These are phyloP conservation scores for Podaxis mareebaensis DNA, from an alignment of 768 basidiomycete genomes.

Conservation along the genomic window DNA sequence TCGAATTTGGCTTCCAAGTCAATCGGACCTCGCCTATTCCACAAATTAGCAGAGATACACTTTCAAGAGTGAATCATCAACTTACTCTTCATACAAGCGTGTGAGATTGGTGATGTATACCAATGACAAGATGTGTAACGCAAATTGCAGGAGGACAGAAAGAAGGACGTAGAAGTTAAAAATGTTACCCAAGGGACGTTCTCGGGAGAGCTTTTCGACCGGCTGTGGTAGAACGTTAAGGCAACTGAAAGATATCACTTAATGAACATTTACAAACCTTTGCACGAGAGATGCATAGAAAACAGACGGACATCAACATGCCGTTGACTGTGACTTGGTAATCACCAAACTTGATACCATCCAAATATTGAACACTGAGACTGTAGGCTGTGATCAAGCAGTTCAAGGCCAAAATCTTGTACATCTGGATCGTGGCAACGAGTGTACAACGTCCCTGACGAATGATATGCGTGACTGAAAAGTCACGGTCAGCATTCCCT, in stretches of 20 bases:
- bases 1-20: conserved; percentile 97
- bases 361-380: conserved; percentile 94
- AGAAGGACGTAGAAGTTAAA: conserved; percentile 95
- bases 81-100: conserved; percentile 75
- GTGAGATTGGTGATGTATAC: conserved; percentile 92
- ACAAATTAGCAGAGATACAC: background rate
- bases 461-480: conserved; percentile 90
- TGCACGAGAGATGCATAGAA: conserved; percentile 96
- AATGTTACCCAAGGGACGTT: conserved; percentile 92
- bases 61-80: conserved; percentile 14
- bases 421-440: conserved; percentile 99
- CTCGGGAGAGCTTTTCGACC: conserved; percentile 92
- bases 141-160: conserved; percentile 91
- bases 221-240: conserved; percentile 51
- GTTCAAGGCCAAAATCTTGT: conserved; percentile 97
- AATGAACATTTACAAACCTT: conserved; percentile 57
- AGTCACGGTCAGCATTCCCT: background rate
- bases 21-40: conserved; percentile 62
- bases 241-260: background rate
- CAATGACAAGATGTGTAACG: conserved; percentile 86
- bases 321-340: conserved; percentile 98
- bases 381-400: conserved; percentile 99
- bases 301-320: conserved; percentile 97
- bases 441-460: conserved; percentile 98
- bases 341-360: conserved; percentile 99